phyloP scores from a whole-genome alignment of 495 filamentous ascomycete species.

The Lindgomyces ingoldianus region DNA sequence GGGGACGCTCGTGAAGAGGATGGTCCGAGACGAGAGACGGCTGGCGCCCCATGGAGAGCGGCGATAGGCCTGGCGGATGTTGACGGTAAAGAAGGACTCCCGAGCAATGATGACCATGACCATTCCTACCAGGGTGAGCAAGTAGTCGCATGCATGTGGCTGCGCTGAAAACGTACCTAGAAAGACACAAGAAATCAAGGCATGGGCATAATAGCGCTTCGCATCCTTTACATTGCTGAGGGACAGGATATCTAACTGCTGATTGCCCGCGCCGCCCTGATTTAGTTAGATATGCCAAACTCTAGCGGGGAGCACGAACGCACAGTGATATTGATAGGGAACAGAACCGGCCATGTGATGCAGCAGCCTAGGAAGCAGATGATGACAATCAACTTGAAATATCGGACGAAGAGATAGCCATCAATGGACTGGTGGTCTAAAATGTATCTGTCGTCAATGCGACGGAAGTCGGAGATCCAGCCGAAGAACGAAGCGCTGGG shows the following conservation, averaged over 20 bases:
- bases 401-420: constrained; percentile 51
- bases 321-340: constrained; percentile 49
- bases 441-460: constrained; percentile 78
- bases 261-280: constrained; percentile 52
- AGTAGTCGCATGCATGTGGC: neutral
- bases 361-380: constrained; percentile 46
- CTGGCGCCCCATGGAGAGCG: constrained; percentile 83
- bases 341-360: constrained; percentile 51
- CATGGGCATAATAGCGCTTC: constrained; percentile 76
- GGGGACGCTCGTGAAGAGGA: constrained; percentile 88
- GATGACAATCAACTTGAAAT: constrained; percentile 46
- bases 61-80: constrained; percentile 91
- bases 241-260: constrained; percentile 75
- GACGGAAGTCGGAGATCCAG: constrained; percentile 76
- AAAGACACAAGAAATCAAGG: constrained; percentile 67
- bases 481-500: constrained; percentile 67
- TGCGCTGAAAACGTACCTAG: constrained; percentile 53
- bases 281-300: neutral
- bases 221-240: constrained; percentile 68
- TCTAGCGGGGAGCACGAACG: neutral
- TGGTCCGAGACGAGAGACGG: constrained; percentile 89
- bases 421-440: constrained; percentile 90
- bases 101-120: constrained; percentile 87
- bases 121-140: constrained; percentile 54
- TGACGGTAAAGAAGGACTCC: constrained; percentile 93